Conservation (phyloP, 106 monocot genomes). For the Agapanthus africanus region DNA sequence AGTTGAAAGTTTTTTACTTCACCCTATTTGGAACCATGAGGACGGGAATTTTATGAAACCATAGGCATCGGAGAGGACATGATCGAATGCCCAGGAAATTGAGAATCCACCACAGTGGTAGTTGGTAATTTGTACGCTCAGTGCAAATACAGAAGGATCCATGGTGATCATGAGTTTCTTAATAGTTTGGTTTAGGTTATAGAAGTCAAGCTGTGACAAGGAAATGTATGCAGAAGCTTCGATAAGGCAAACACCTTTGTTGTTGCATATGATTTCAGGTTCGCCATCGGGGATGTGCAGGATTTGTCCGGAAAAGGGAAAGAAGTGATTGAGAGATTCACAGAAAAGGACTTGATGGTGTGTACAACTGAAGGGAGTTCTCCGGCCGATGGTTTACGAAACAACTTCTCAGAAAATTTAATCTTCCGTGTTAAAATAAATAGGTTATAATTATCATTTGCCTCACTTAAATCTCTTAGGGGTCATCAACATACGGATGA, state of each 20-base stretch:
- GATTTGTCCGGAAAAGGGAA: conserved; percentile 5
- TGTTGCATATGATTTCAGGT: conserved; percentile 12
- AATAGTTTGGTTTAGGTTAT: not conserved
- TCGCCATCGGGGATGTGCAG: not conserved
- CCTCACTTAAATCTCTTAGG: too few species aligned
- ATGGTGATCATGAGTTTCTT: not conserved
- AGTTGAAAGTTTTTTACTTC: not conserved
- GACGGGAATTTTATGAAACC: conserved; percentile 10
- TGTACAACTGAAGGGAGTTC: not conserved
- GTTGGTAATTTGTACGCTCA: conserved; percentile 7
- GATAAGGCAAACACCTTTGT: conserved; percentile 1
- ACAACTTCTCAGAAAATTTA: too few species aligned
- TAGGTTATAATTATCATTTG: too few species aligned
- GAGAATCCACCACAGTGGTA: conserved; percentile 9
- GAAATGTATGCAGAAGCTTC: not conserved
- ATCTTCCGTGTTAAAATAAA: too few species aligned
- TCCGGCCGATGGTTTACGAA: not conserved
- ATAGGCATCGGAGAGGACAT: not conserved
- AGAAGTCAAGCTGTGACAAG: not conserved
- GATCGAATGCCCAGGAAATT: conserved; percentile 7
- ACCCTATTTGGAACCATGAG: conserved; percentile 1
- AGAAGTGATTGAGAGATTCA: not conserved
- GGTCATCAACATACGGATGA: too few species aligned
- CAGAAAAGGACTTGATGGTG: conserved; percentile 2
- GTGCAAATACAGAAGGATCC: not conserved